phyloP scores from a whole-genome alignment of 2,329 filamentous ascomycete genomes.

The Stromatinia cepivora region DNA sequence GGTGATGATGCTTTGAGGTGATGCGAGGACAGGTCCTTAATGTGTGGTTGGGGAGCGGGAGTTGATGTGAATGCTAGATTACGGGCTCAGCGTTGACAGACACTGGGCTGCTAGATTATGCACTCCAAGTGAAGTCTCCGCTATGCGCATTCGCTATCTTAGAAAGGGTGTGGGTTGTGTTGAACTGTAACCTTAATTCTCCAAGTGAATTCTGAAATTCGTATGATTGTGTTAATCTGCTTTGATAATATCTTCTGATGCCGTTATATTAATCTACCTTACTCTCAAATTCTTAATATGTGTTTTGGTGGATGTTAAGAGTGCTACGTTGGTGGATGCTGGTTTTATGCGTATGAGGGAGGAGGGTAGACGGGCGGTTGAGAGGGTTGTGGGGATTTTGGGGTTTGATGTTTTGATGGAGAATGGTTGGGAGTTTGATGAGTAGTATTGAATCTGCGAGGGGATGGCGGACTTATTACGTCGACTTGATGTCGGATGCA shows the following conservation, averaged over 20 bases:
- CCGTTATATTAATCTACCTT: no score
- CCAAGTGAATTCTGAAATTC: no score
- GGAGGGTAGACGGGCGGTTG: rapidly evolving
- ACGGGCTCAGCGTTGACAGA: neutral
- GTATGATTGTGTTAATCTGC: no score
- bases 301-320: neutral
- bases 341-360: neutral
- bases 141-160: rapidly evolving
- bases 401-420: neutral
- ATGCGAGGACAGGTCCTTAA: neutral
- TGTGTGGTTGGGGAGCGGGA: no score
- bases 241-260: no score
- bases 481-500: no score
- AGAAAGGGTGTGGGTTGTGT: no score
- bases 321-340: neutral
- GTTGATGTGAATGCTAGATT: no score
- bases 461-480: no score
- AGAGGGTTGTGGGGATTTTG: neutral
- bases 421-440: neutral
- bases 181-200: no score
- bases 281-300: no score
- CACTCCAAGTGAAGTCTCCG: neutral
- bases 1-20: neutral
- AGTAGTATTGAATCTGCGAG: neutral
- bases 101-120: rapidly evolving